Base-by-base conservation (phyloP, 768 basidiomycete species). In the Ramaria sp. region DNA sequence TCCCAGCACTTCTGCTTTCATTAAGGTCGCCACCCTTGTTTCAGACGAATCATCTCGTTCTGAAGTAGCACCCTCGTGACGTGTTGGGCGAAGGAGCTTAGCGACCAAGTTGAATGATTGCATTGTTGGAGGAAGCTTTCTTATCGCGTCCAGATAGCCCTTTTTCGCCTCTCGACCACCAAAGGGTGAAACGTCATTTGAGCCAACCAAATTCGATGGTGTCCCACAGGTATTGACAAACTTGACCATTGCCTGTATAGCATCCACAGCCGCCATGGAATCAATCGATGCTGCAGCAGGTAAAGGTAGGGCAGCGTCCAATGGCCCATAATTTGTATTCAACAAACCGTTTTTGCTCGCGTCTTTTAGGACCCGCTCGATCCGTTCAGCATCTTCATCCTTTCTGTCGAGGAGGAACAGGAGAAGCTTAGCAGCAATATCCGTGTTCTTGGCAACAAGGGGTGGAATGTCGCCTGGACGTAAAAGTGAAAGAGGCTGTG, bases 81-180 rank as follows among this genome's bases (percentile, higher is more conserved):
- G 67, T 0, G 81, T 78, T 30, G 75, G 67, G 56, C 78, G 77
- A 18, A 89, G 69, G 9, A 90, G 70, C 10, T 80, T 77, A 10
- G 81, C 85, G 30, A 87, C 68, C 34, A 90, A 70, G 62, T 89
- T 85, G 60, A 88, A 86, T 3, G 84, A 79, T 24, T 83, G 73
- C 28, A 88, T 69, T 0, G 81, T 82, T 0, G 87, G 87, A 3
- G 88, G 83, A 45, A 90, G 75, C 61, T 68, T 76, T 8, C 74
- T 72, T 12, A 89, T 69, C 22, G 80, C 77, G 45, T 85, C 79
- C 52, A 88, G 71, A 66, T 82, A 85, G 2, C 44, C 22, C 24
- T 47, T 20, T 44, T 45, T 45, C 53, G 42, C 53, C 18, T 28
- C 41, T 34, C 37, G 50, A 5, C 53, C 53, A 20, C 53, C 42